Evolutionary conservation across 176 grass and related monocot genomes (phyloP), one percentile per base, ranked within the genome.

Genomic region (Musa beccarii): DNA sequence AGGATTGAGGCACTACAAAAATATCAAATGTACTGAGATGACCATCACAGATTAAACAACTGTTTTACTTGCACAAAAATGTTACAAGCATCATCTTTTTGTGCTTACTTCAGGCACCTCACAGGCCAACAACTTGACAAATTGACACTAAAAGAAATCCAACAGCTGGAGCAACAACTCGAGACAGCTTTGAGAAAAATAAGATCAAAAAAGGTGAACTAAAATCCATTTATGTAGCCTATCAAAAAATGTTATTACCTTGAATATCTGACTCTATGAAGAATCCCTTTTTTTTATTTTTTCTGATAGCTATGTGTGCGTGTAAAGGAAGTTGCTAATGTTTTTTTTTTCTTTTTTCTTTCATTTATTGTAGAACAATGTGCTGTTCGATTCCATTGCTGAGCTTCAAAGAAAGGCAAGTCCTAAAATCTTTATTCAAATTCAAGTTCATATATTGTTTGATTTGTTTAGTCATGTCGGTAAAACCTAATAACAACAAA

Each of bases 331-430:
- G 15, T 70, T 51, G 17, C 43, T 70, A 1, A 70, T 12, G 63
- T 8, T 1, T 51, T 14, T 51, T 21, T 49, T 51, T 34, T 4
- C 0, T 34, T 20, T 51, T 70, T 70, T 43, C 4, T 6, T 43
- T 43, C 34, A 43, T 43, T 43, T 4, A 43, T 5, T 43, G 34
- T 85, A 95, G 92, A 82, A 86, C 19, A 79, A 96, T 16, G 76
- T 84, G 74, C 66, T 89, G 61, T 81, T 88, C 20, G 83, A 92
- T 64, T 88, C 87, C 52, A 89, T 92, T 83, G 75, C 87, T 12
- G 83, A 88, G 59, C 92, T 96, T 75, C 89, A 92, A 78, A 91
- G 82, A 81, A 96, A 92, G 89, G 92, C 83, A 71, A 69, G 83
- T 59, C 59, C 34, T 70, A 68, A 9, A 9, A 28, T 17, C 34